Base-by-base conservation (phyloP, 176 grass and related monocot genomes). In the Themeda triandra region DNA sequence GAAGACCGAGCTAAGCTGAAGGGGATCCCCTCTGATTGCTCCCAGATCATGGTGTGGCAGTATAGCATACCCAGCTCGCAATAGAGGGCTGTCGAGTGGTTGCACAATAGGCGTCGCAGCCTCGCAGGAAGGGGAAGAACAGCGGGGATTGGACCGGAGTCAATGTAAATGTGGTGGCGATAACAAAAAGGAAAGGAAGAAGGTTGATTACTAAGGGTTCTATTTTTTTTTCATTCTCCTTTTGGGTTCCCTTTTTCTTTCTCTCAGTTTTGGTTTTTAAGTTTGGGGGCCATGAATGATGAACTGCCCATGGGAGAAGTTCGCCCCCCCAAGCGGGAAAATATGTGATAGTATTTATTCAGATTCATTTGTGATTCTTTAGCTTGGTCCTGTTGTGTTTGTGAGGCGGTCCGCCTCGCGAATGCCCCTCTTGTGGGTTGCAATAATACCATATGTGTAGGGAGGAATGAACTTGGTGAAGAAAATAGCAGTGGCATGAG, bases 21-120 rank as follows among this genome's bases (percentile, higher is more conserved):
- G 83, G 92, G 90, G 36, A 92, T 97, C 37, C 94, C 94, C 29
- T 84, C 92, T 13, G 90, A 97, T 67, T 94, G 92, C 79, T 92
- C 94, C 71, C 80, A 88, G 71, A 94, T 97, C 83, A 92, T 97
- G 94, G 80, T 94, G 81, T 97, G 94, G 94, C 92, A 92, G 11
- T 91, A 94, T n/a, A 69, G 69, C 25, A 45, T 88, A 83, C 83
- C 92, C 23, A 94, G 64, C 72, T 90, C 87, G 77, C 75, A 64
- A 76, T 81, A 93, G 85, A 80, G 84, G 71, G 89, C 91, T 92
- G 80, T 11, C 36, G 5, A 73, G 33, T 44, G 21, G 35, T 5
- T 75, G 39, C 1, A 66, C 17, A 67, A 69, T 40, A 79, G 21
- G 15, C 17, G 6, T 69, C 23, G 45, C 77, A 35, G 49, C 25